These are phyloP conservation scores for Lepiota subincarnata DNA, from an alignment of 768 basidiomycete genomes.

Conservation along the genomic window DNA sequence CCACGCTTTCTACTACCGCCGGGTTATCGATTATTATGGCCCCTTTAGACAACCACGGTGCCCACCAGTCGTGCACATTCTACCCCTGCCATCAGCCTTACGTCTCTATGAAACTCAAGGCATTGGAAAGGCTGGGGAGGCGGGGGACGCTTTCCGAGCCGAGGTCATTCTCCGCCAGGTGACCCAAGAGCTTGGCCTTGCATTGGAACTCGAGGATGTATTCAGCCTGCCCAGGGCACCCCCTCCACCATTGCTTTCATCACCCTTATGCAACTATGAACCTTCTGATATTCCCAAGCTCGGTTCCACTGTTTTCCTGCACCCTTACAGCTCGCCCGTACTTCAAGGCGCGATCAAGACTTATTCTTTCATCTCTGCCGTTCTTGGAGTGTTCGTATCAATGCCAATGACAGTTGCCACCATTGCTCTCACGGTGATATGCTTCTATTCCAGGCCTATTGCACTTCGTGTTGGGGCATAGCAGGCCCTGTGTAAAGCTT, in stretches of 20 bases:
- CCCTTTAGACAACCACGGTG: not conserved
- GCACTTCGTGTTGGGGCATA: conserved; percentile 31
- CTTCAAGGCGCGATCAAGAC: not conserved
- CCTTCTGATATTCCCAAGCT: not conserved
- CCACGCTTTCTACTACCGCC: conserved; percentile 7
- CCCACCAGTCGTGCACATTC: not conserved
- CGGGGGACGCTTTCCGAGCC: conserved; percentile 3
- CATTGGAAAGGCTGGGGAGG: not conserved
- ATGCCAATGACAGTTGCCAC: conserved; percentile 33
- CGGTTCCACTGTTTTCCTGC: not conserved
- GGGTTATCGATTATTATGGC: conserved; percentile 3
- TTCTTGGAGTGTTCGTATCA: conserved; percentile 19
- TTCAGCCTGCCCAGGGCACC: conserved; percentile 9
- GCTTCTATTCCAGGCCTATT: conserved; percentile 35
- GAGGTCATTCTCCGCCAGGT: conserved; percentile 10
- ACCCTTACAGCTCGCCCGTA: conserved; percentile 1
- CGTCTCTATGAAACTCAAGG: conserved; percentile 4
- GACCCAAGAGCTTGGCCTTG: conserved; percentile 3
- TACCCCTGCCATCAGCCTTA: not conserved
- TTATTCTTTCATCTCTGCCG: conserved; percentile 4
- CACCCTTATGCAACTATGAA: not conserved
- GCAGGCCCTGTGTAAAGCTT: not conserved
- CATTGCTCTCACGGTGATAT: conserved; percentile 33
- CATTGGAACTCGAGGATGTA: conserved; percentile 5
- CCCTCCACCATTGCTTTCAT: not conserved